Percentiles rank a stretch among this genome's conserved stretches.
Evolutionary conservation across 179 eudicot species (phyloP).

Genomic region (Vitellaria paradoxa): DNA sequence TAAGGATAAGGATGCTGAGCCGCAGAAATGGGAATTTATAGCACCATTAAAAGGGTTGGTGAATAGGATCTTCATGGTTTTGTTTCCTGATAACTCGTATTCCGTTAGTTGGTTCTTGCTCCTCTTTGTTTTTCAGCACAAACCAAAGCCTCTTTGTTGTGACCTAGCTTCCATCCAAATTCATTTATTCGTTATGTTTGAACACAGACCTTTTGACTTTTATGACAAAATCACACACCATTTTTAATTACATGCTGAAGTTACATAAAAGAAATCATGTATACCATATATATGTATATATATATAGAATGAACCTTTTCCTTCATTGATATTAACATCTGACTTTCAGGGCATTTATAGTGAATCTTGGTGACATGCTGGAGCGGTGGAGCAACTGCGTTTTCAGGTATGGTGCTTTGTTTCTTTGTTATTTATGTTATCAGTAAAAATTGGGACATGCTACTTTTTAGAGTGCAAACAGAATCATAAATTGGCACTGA

Average conservation of each 20-base stretch:
- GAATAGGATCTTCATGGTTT: neutral
- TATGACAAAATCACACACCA: neutral
- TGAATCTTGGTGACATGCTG: conserved; percentile 91
- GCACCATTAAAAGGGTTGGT: conserved; percentile 84
- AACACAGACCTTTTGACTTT: neutral
- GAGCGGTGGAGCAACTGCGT: conserved; percentile 97
- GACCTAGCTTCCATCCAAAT: neutral
- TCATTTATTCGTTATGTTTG: neutral
- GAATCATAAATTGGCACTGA: neutral
- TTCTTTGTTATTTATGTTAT: neutral
- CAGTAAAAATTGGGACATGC: neutral
- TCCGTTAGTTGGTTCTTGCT: neutral
- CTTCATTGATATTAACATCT: neutral
- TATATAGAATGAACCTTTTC: neutral
- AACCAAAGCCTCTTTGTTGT: neutral
- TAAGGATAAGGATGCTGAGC: conserved; percentile 81
- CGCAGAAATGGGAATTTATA: conserved; percentile 85
- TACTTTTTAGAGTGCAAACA: neutral
- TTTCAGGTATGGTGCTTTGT: conserved; percentile 62
- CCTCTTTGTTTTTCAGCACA: neutral
- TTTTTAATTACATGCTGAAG: neutral
- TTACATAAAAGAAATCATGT: neutral
- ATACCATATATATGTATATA: neutral
- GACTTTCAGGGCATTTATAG: conserved; percentile 71
- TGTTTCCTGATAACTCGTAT: neutral